Evolutionary conservation across 148 eudicot species (phyloP).

Genomic region (Spergularia marina): DNA sequence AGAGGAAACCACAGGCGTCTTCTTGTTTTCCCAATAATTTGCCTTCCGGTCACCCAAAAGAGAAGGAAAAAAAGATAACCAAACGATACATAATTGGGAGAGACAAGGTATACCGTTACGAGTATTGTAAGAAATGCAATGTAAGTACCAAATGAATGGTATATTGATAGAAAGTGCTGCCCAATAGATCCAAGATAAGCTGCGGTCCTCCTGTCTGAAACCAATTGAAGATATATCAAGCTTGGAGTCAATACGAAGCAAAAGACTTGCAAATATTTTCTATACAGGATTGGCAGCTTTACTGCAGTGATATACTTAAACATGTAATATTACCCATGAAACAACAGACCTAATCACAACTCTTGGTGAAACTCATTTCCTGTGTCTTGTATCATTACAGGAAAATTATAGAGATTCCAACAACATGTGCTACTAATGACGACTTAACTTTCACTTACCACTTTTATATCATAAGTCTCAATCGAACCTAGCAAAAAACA

Average conservation of each 20-base stretch:
- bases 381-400: too few species aligned
- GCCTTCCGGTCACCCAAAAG: constrained; percentile 84
- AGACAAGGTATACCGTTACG: constrained; percentile 57
- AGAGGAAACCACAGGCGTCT: constrained; percentile 83
- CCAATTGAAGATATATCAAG: constrained; percentile 21
- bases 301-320: not conserved
- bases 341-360: not conserved
- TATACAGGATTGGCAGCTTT: not conserved
- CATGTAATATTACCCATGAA: not conserved
- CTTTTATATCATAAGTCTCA: too few species aligned
- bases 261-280: not conserved
- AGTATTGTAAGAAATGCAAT: constrained; percentile 74
- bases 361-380: not conserved
- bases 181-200: constrained; percentile 70
- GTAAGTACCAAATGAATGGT: constrained; percentile 80
- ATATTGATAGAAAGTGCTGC: constrained; percentile 55
- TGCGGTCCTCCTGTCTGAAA: constrained; percentile 76
- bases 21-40: constrained; percentile 72
- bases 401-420: too few species aligned
- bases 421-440: too few species aligned
- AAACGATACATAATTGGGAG: constrained; percentile 69
- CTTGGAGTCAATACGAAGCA: not conserved
- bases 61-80: constrained; percentile 81
- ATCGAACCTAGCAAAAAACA: too few species aligned
- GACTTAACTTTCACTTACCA: too few species aligned